These are phyloP conservation scores for Otatea glauca DNA, from an alignment of 176 grass and related monocot species.

Conservation along the genomic window DNA sequence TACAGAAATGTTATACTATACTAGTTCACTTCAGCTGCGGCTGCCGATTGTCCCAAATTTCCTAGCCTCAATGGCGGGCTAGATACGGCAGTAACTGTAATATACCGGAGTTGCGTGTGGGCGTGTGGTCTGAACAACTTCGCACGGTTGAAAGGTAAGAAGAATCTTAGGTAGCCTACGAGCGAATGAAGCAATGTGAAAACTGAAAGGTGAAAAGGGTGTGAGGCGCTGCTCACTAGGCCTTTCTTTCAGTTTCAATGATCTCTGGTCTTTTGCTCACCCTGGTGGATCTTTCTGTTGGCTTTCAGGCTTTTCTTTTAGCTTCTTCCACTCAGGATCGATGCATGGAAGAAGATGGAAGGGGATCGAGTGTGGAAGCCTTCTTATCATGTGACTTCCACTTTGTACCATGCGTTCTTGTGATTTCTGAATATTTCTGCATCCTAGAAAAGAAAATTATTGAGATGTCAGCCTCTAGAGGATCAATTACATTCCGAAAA, in stretches of 20 bases:
- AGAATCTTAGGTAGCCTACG: not conserved
- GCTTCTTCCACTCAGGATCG: not conserved
- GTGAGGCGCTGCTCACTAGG: not conserved
- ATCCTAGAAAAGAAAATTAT: not conserved
- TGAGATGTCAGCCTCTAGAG: slow-evolving; percentile 2
- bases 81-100: not conserved
- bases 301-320: slow-evolving; percentile 1
- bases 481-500: not conserved
- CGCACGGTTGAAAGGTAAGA: not conserved
- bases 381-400: not conserved
- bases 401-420: slow-evolving; percentile 10
- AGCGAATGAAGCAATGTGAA: not conserved
- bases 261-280: not conserved
- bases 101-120: not conserved
- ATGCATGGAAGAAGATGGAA: not conserved
- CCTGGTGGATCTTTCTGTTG: not conserved
- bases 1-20: not conserved
- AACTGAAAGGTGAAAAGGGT: not conserved
- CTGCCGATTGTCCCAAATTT: not conserved
- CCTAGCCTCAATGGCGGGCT: not conserved
- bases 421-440: not conserved
- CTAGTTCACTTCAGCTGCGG: not conserved
- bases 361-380: not conserved
- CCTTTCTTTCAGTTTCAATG: not conserved
- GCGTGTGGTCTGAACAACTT: slow-evolving; percentile 19